Percentiles rank a stretch among this genome's conserved stretches.
phyloP scores from a whole-genome alignment of 2,329 filamentous ascomycete species.

The Calonectria leucothoes region DNA sequence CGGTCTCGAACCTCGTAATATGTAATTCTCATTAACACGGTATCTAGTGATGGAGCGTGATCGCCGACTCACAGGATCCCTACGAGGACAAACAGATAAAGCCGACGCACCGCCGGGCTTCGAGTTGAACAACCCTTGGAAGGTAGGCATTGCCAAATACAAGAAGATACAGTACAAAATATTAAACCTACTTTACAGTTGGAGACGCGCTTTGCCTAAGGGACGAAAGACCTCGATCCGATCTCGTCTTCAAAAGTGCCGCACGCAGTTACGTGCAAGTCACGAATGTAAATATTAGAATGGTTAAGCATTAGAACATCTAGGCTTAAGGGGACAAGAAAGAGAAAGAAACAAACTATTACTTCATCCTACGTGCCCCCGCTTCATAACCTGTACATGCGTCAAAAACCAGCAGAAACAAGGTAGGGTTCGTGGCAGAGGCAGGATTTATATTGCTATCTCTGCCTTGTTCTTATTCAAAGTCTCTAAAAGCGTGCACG shows the following conservation, averaged over 20 bases:
- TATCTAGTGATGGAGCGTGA: slow-evolving; percentile 73
- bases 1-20: neutral
- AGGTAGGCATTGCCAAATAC: slow-evolving; percentile 56
- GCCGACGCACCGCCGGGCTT: slow-evolving; percentile 68
- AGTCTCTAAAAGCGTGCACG: slow-evolving; percentile 88
- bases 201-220: slow-evolving; percentile 64
- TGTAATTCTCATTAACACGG: slow-evolving; percentile 13
- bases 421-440: neutral
- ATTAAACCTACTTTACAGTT: slow-evolving; percentile 50
- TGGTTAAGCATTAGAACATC: slow-evolving; percentile 14
- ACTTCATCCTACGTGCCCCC: neutral
- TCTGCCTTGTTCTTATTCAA: slow-evolving; percentile 83
- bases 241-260: slow-evolving; percentile 23
- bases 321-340: slow-evolving; percentile 16
- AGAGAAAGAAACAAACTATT: slow-evolving; percentile 29
- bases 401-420: neutral
- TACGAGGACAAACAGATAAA: slow-evolving; percentile 69
- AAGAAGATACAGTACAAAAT: neutral
- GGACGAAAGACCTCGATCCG: slow-evolving; percentile 8
- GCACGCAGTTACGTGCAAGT: slow-evolving; percentile 21
- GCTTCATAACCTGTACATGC: neutral
- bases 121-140: slow-evolving; percentile 74
- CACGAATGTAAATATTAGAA: slow-evolving; percentile 35
- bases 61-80: slow-evolving; percentile 67
- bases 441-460: slow-evolving; percentile 61